A percentile compares a stretch with the other conserved stretches of the same genome.
Conservation (phyloP, 805 yeast species). For the Kuraishia molischiana region DNA sequence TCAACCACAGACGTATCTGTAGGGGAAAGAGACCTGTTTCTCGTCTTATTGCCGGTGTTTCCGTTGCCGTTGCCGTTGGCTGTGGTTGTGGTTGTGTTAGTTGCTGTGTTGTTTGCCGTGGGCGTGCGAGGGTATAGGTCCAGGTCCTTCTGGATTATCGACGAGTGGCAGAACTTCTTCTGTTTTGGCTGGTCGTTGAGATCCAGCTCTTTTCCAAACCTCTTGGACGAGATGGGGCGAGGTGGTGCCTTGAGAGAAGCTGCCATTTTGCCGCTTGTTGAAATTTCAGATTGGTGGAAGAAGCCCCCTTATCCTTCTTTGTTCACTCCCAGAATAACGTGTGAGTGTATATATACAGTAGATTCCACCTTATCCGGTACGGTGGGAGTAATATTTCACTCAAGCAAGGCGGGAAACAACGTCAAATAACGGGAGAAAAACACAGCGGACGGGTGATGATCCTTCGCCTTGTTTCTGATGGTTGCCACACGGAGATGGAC, state of each 20-base stretch:
- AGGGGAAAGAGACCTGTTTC: conserved; percentile 2
- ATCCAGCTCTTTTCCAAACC: conserved; percentile 2
- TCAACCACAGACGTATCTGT: conserved; percentile 1
- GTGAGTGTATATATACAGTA: too few species aligned
- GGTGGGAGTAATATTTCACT: too few species aligned
- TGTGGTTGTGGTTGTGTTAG: not conserved
- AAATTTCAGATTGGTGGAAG: too few species aligned
- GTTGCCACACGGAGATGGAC: too few species aligned
- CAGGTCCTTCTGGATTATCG: not conserved
- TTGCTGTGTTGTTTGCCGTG: not conserved
- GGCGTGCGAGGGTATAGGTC: not conserved
- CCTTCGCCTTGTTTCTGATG: too few species aligned
- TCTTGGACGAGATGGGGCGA: conserved; percentile 1
- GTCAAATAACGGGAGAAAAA: too few species aligned
- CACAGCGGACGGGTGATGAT: too few species aligned
- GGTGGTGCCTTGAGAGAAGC: conserved; percentile 3
- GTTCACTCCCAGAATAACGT: too few species aligned
- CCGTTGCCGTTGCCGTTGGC: too few species aligned
- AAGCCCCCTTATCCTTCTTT: too few species aligned
- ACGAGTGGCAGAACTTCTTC: conserved; percentile 1
- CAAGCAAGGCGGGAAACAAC: too few species aligned
- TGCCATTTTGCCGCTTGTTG: conserved; percentile 2
- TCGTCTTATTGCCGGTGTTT: not conserved
- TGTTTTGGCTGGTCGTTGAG: not conserved
- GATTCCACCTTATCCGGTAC: too few species aligned